These are phyloP conservation scores for Arthrobotrys iridis DNA, from an alignment of 2,329 filamentous ascomycete species.

Conservation along the genomic window DNA sequence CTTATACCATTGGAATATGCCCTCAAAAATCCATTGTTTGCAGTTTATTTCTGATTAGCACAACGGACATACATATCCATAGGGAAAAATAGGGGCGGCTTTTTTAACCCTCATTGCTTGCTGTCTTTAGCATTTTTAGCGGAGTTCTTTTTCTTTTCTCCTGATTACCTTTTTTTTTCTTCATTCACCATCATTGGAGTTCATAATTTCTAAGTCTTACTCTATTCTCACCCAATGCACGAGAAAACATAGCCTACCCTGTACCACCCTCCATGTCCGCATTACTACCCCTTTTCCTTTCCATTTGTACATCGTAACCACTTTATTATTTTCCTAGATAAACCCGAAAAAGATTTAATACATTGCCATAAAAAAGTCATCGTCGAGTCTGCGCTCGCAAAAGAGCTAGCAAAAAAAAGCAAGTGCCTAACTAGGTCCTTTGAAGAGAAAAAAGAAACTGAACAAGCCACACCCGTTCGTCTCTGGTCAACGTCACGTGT, in stretches of 20 bases:
- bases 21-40: constrained; percentile 19
- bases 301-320: constrained; percentile 34
- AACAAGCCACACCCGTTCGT: constrained; percentile 4
- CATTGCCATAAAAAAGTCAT: constrained; percentile 5
- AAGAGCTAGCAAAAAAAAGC: no score
- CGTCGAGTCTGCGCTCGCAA: background rate
- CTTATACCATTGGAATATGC: background rate
- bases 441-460: background rate
- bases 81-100: background rate
- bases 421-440: no score
- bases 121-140: constrained; percentile 53
- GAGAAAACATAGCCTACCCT: constrained; percentile 18
- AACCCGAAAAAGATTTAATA: constrained; percentile 30
- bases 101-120: constrained; percentile 10
- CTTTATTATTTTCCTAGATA: constrained; percentile 6
- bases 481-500: constrained; percentile 5
- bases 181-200: constrained; percentile 19
- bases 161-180: background rate
- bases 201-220: constrained; percentile 38
- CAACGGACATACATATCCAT: background rate
- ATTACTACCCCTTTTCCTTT: constrained; percentile 4
- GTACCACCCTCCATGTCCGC: constrained; percentile 2
- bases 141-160: constrained; percentile 35
- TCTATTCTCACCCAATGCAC: constrained; percentile 1
- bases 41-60: background rate